Evolutionary conservation across 306 rosid genomes (phyloP).

Genomic region (Vigna radiata): DNA sequence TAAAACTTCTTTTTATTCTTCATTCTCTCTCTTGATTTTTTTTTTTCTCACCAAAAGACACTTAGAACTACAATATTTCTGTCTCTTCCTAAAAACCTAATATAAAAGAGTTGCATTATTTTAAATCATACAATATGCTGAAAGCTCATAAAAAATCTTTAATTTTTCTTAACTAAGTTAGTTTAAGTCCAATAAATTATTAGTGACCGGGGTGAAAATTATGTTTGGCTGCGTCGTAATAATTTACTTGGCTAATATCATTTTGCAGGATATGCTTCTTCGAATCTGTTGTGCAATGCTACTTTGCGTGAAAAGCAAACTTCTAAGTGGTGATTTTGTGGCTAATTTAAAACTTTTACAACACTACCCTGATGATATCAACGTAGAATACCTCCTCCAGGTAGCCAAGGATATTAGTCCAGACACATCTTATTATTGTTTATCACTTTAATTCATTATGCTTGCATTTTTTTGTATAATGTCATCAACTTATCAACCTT

Average conservation of each 20-base stretch:
- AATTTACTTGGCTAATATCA: constrained; percentile 13
- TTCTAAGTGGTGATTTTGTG: constrained; percentile 76
- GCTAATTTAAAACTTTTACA: constrained; percentile 76
- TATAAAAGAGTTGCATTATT: too few relatives aligned
- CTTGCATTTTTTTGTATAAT: constrained; percentile 8
- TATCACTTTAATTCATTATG: constrained; percentile 46
- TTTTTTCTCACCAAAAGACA: too few relatives aligned
- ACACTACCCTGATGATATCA: constrained; percentile 71
- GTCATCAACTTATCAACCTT: constrained; percentile 22
- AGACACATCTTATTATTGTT: constrained; percentile 60
- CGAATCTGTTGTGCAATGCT: constrained; percentile 86
- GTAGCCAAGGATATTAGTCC: constrained; percentile 75
- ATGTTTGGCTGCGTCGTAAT: constrained; percentile 13
- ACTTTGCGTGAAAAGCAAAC: constrained; percentile 66
- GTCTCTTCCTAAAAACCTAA: too few relatives aligned
- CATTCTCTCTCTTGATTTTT: too few relatives aligned
- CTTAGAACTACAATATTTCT: too few relatives aligned
- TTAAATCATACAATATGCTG: too few relatives aligned
- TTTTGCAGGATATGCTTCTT: constrained; percentile 82
- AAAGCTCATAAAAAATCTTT: too few relatives aligned
- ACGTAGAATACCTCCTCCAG: constrained; percentile 72
- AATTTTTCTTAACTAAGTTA: too few relatives aligned
- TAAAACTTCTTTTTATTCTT: too few relatives aligned
- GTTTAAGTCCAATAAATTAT: too few relatives aligned
- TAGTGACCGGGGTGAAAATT: too few relatives aligned